phyloP scores from a whole-genome alignment of 306 rosid species.

The Vachellia pachyceras region DNA sequence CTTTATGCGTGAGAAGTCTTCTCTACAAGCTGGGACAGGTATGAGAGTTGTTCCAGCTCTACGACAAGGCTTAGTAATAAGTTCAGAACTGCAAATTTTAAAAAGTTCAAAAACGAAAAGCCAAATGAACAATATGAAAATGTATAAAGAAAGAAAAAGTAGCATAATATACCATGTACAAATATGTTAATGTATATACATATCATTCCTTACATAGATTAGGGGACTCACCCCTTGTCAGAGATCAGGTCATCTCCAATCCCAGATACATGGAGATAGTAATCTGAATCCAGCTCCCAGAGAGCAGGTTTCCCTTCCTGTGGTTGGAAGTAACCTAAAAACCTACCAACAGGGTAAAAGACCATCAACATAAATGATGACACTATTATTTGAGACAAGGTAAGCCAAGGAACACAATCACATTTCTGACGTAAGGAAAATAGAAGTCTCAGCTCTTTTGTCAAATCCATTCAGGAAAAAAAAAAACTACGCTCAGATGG shows the following conservation, averaged over 20 bases:
- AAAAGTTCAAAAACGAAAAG: neutral
- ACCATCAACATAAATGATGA: neutral
- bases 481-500: too few relatives aligned
- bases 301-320: slow-evolving; percentile 95
- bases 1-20: slow-evolving; percentile 83
- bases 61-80: slow-evolving; percentile 47
- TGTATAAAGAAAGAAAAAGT: neutral
- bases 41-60: slow-evolving; percentile 55
- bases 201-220: neutral
- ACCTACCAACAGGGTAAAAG: slow-evolving; percentile 24
- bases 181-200: neutral
- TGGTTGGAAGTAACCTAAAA: slow-evolving; percentile 96
- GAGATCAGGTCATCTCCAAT: slow-evolving; percentile 80
- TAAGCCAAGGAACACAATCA: neutral
- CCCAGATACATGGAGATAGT: slow-evolving; percentile 97
- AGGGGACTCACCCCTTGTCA: slow-evolving; percentile 36
- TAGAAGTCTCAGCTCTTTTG: neutral
- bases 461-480: too few relatives aligned
- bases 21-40: slow-evolving; percentile 90
- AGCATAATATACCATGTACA: neutral
- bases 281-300: slow-evolving; percentile 99
- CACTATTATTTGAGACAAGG: neutral
- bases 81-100: slow-evolving; percentile 48
- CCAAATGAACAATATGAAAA: neutral
- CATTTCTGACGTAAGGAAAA: neutral